These are phyloP conservation scores for Diaporthe citrichinensis DNA, from an alignment of 2,329 filamentous ascomycete genomes.

Conservation along the genomic window DNA sequence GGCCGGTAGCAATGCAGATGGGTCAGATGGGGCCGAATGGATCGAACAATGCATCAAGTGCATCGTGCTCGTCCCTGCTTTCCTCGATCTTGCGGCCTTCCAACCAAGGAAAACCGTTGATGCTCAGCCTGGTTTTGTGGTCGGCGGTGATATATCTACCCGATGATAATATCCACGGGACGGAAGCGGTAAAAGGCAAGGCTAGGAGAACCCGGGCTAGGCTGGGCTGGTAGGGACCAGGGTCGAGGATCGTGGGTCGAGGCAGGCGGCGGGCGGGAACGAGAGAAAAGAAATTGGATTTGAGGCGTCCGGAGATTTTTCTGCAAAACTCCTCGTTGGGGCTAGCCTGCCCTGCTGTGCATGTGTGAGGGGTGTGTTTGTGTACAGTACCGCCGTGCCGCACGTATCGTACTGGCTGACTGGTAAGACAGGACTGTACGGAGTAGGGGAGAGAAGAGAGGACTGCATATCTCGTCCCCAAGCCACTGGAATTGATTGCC, in stretches of 20 bases:
- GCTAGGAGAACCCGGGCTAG: neutral
- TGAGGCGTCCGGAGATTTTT: constrained; percentile 26
- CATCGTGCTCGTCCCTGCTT: constrained; percentile 21
- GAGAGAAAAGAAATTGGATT: constrained; percentile 29
- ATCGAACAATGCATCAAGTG: constrained; percentile 25
- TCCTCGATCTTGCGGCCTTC: constrained; percentile 3
- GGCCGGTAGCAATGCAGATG: constrained; percentile 31
- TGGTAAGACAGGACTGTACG: neutral
- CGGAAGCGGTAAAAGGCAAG: constrained; percentile 19
- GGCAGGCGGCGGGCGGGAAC: constrained; percentile 8
- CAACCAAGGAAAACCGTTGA: constrained; percentile 19
- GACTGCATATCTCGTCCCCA: constrained; percentile 11
- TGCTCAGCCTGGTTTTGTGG: constrained; percentile 26
- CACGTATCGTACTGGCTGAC: neutral
- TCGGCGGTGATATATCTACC: neutral
- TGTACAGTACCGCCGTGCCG: neutral
- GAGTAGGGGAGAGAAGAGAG: neutral
- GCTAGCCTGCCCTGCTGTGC: constrained; percentile 1
- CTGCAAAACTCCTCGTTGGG: neutral
- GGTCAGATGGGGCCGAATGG: constrained; percentile 7
- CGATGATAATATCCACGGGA: constrained; percentile 4
- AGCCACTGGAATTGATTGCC: constrained; percentile 30
- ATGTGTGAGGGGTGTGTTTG: neutral
- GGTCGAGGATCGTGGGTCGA: constrained; percentile 10
- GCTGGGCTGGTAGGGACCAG: neutral